Conservation (phyloP, 176 grass and related monocot species). For the Musa itinerans region DNA sequence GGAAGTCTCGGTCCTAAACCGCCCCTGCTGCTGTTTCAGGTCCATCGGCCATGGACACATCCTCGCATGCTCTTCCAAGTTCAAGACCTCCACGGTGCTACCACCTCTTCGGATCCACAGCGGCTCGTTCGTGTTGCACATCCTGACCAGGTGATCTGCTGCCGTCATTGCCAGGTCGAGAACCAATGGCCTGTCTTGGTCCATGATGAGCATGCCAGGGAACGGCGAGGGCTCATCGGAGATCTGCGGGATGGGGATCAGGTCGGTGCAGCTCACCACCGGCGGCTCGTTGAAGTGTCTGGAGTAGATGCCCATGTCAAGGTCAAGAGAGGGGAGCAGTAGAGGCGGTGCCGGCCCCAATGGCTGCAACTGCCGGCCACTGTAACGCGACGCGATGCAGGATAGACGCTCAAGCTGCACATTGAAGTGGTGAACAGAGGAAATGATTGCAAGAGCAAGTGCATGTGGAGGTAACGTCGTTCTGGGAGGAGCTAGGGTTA, state of each 20-base stretch:
- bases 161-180: slow-evolving; percentile 69
- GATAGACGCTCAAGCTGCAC: slow-evolving; percentile 79
- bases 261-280: slow-evolving; percentile 35
- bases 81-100: slow-evolving; percentile 31
- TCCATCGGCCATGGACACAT: slow-evolving; percentile 61
- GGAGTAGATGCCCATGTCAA: slow-evolving; percentile 78
- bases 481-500: background rate
- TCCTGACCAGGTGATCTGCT: slow-evolving; percentile 40
- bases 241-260: slow-evolving; percentile 29
- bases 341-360: slow-evolving; percentile 36
- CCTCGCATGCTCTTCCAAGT: slow-evolving; percentile 46
- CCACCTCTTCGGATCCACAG: slow-evolving; percentile 39
- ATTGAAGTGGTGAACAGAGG: background rate
- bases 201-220: slow-evolving; percentile 34
- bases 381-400: slow-evolving; percentile 57
- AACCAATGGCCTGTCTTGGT: slow-evolving; percentile 60
- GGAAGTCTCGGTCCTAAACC: slow-evolving; percentile 52
- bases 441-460: too few species aligned
- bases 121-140: slow-evolving; percentile 45
- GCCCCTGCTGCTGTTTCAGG: slow-evolving; percentile 26
- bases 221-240: slow-evolving; percentile 18
- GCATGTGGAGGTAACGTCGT: background rate
- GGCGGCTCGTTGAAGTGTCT: slow-evolving; percentile 53
- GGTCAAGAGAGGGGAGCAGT: slow-evolving; percentile 56
- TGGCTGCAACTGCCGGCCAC: slow-evolving; percentile 30